These are phyloP conservation scores for Rhizophagus prolifer DNA, from an alignment of 192 early-diverging fungal genomes.

Conservation along the genomic window DNA sequence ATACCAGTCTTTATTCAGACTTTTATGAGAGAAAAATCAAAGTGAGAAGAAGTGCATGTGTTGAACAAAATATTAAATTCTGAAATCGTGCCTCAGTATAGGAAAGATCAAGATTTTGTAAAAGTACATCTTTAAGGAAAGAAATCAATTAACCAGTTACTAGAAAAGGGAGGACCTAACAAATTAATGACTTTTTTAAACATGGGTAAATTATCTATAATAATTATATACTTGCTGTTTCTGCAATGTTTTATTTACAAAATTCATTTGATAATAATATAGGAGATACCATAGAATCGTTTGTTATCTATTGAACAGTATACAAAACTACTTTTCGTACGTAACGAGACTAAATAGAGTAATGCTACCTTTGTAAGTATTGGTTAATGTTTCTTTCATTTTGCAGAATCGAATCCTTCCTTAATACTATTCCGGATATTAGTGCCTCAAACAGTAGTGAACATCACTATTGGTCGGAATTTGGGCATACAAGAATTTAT, in stretches of 20 bases:
- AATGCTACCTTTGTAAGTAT: conserved; percentile 24
- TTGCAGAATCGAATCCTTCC: conserved; percentile 22
- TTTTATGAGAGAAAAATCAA: too few species aligned
- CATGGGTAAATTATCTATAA: background rate
- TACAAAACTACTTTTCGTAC: background rate
- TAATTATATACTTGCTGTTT: conserved; percentile 23
- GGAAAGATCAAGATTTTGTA: conserved; percentile 9
- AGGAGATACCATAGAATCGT: too few species aligned
- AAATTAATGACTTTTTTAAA: conserved; percentile 23
- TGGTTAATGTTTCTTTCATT: background rate
- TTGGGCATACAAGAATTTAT: conserved; percentile 23
- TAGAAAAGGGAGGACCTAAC: conserved; percentile 15
- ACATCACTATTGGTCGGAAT: conserved; percentile 25
- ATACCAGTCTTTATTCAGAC: too few species aligned
- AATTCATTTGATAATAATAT: conserved; percentile 11
- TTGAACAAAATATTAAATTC: conserved; percentile 21
- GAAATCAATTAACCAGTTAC: conserved; percentile 21
- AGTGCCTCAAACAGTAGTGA: conserved; percentile 10
- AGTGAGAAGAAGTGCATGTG: too few species aligned
- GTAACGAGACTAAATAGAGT: conserved; percentile 7
- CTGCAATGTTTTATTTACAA: conserved; percentile 7
- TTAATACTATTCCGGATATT: background rate
- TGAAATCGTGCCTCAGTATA: conserved; percentile 22
- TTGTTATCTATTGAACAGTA: conserved; percentile 18
- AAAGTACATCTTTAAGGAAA: conserved; percentile 28